Base-by-base conservation (phyloP, 2,329 filamentous ascomycete species). In the Paraphaeosphaeria sporulosa region DNA sequence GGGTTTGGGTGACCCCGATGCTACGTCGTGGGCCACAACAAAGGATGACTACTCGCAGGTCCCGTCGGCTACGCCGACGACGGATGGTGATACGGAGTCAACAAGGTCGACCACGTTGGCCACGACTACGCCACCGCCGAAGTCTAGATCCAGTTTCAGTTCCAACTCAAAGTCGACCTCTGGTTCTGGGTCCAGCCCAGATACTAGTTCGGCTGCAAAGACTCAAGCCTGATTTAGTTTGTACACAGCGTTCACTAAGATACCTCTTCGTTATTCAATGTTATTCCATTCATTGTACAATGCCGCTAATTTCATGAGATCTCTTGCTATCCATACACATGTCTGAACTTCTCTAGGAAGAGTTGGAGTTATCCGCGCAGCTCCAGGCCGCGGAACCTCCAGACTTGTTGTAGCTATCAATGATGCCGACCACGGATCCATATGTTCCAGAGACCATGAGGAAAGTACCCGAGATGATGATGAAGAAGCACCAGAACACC, bases 321-420 rank as follows among this genome's bases (percentile, higher is more conserved):
- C 12, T 42, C 36, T 7, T 12, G 9, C 8, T 44, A 52, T 44
- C 25, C 51, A 19, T 42, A 51, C 30, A 50, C 25, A 6, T 19
- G n/a, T 12, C 15, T 5, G 1, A 25, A 32, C 21, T 12, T 12
- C 3, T 44, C 52, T 55, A 64, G 4, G 40, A 48, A 6, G 67
- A 66, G 42, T 69, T 69, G 4, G 70, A 71, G 55, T 72, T 72
- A 13, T 72, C 70, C 0, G 65, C 69, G 32, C 70, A 72, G 30
- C 59, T 63, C 70, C 70, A 72, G 1, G 70, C 65, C 19, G 62
- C 51, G 1, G 64, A 66, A 8, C 70, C 70, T 5, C 70, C 70
- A 6, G 65, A 58, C 32, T 54, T 64, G 2, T 70, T 69, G 57
- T 68, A 71, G 21, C 63, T 68, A 56, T 72, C 59, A 10, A 72